Evolutionary conservation across 2,329 filamentous ascomycete genomes (phyloP).

Genomic region (Aureobasidium pullulans): DNA sequence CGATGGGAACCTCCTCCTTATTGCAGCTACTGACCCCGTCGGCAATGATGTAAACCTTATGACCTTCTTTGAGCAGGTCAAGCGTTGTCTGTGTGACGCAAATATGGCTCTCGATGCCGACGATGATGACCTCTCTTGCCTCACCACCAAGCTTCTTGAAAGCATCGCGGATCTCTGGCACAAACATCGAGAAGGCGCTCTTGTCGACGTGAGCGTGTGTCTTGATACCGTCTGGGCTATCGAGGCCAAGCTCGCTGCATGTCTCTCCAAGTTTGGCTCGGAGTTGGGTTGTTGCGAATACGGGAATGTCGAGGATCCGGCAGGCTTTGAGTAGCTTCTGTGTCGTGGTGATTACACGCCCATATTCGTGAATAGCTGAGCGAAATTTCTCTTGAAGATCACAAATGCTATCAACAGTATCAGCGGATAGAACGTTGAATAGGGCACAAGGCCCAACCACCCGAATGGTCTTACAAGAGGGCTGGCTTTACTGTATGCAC

Average conservation of each 20-base stretch:
- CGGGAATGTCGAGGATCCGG: constrained; percentile 58
- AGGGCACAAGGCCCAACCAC: not conserved
- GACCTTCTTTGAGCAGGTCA: constrained; percentile 67
- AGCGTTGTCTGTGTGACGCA: constrained; percentile 89
- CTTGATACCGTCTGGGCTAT: constrained; percentile 42
- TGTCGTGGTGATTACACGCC: constrained; percentile 56
- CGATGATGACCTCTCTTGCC: constrained; percentile 58
- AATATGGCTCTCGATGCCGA: constrained; percentile 90
- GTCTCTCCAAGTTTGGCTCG: constrained; percentile 70
- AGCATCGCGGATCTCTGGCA: constrained; percentile 54
- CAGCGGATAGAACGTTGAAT: not conserved
- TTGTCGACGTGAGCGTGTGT: constrained; percentile 66
- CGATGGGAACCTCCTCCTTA: constrained; percentile 69
- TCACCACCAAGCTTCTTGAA: constrained; percentile 30
- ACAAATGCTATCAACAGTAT: constrained; percentile 59
- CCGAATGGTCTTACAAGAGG: constrained; percentile 16
- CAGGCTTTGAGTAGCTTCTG: constrained; percentile 46
- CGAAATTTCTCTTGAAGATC: constrained; percentile 94
- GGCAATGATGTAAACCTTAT: constrained; percentile 77
- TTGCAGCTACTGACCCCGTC: constrained; percentile 90
- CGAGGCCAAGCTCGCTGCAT: constrained; percentile 59
- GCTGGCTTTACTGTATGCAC: constrained; percentile 18
- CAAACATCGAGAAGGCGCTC: constrained; percentile 82
- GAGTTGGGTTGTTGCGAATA: constrained; percentile 83
- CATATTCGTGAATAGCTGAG: constrained; percentile 72